Base-by-base conservation (phyloP, 192 early-diverging fungal species). In the Pilaira anomala region DNA sequence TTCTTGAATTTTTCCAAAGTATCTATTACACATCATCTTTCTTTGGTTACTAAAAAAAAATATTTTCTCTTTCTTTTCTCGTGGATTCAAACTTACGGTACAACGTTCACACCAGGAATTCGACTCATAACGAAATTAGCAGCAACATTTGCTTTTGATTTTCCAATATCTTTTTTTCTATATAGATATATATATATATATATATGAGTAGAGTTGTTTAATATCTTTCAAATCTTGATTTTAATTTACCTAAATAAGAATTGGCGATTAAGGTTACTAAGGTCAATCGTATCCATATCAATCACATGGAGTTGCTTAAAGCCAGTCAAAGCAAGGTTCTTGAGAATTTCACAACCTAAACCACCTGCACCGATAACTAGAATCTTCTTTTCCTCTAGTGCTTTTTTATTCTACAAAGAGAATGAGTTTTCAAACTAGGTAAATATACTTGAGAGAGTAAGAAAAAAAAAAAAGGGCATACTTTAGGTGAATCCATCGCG, bases 1-100 rank as follows among this genome's bases (percentile, higher is more conserved):
- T 68, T 98, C 96, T 78, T 98, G 94, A 62, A 98, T 98, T 51
- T 90, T 90, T 60, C 91, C 89, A 78, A 84, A 91, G 66, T 84
- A 85, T 30, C 86, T 88, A 62, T 19, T 54, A 11, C n/a, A n/a
- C n/a, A n/a, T n/a, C n/a, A n/a, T n/a, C n/a, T n/a, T 24, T 4
- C 12, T 14, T 19, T 51, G 8, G 16, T 36, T 36, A 46, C 18
- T 46, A 4, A 19, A 46, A 46, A 8, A 16, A 24, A 36, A n/a
- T n/a, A n/a, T n/a, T n/a, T n/a, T n/a, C n/a, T 6, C 24, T 41
- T 22, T 48, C 53, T 52, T 48, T 16, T 44, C 3, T 39, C 13
- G 2, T 25, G 1, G n/a, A n/a, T n/a, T n/a, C n/a, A n/a, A n/a
- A 74, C 80, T 68, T 86, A 88, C 74, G 89, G 83, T 7, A 83